Percentiles rank a stretch among this genome's conserved stretches.
Evolutionary conservation across 495 filamentous ascomycete species (phyloP).

Genomic region (Jackrogersella minutella): DNA sequence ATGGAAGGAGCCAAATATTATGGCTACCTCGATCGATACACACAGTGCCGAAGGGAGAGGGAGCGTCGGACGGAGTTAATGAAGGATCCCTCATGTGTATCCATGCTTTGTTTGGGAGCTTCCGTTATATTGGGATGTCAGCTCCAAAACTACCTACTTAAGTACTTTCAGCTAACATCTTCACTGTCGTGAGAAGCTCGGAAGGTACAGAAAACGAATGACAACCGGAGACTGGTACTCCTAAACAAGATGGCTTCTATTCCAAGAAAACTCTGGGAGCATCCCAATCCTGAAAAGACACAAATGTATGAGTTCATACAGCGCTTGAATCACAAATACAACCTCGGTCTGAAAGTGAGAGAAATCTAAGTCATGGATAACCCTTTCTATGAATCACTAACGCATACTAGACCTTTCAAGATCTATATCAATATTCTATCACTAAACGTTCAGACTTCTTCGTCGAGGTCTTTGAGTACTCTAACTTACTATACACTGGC

Average conservation of each 20-base stretch:
- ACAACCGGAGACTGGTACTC: neutral
- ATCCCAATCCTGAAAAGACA: slow-evolving; percentile 61
- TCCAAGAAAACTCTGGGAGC: slow-evolving; percentile 66
- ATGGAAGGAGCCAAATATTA: neutral
- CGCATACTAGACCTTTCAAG: slow-evolving; percentile 62
- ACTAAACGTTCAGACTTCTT: slow-evolving; percentile 70
- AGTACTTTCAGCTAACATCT: neutral
- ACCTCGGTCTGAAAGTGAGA: slow-evolving; percentile 54
- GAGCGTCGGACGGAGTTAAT: neutral
- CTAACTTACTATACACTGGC: slow-evolving; percentile 68
- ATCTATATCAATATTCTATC: slow-evolving; percentile 71
- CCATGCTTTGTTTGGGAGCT: neutral
- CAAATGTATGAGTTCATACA: slow-evolving; percentile 62
- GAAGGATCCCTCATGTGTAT: neutral
- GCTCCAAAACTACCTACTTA: neutral
- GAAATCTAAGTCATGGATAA: neutral
- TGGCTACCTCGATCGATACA: neutral
- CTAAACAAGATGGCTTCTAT: slow-evolving; percentile 31
- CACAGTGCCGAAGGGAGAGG: slow-evolving; percentile 5
- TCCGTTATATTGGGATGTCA: neutral
- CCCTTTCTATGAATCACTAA: slow-evolving; percentile 1
- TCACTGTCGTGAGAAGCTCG: neutral
- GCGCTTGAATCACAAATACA: slow-evolving; percentile 54
- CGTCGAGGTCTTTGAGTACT: slow-evolving; percentile 65
- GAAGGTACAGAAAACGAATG: neutral